Base-by-base conservation (phyloP, 169 alveolate species). In the Plasmodium berghei region DNA sequence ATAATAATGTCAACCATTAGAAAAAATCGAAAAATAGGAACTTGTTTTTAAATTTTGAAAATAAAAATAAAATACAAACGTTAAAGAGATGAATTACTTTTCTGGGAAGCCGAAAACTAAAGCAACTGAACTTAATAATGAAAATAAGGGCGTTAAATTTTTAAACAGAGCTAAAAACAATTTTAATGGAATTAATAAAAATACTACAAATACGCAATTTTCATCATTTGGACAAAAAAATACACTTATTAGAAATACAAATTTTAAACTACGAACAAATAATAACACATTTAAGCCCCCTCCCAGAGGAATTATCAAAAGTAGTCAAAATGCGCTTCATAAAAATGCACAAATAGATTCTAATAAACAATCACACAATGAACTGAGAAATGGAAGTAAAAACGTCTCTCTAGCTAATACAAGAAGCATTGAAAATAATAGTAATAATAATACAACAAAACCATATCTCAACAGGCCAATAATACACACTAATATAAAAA, bases 101-200 rank as follows among this genome's bases (percentile, higher is more conserved):
- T 67, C 71, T n/a, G 72, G 45, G 26, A 80, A 80, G 49, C 42
- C 83, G 20, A 80, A 80, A 61, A 66, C 69, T 45, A 80, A 80
- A 46, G 28, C 80, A n/a, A 56, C 72, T 20, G 90, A 80, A 49
- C 54, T 80, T 48, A 71, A 62, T 52, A 71, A 72, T 46, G 75
- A 80, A 42, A 80, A n/a, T 59, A 80, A 63, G 90, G 72, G 83
- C 16, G 90, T 80, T 26, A 80, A 34, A 22, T 80, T 80, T 54
- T 55, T 80, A 71, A 80, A 67, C 61, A 80, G 61, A 72, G 46
- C 24, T 54, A 80, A 80, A 59, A 59, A 20, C 24, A 70, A 80
- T 62, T 34, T 62, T 28, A 80, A 48, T 61, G 34, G 70, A 42
- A 45, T 66, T 9, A 67, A 72, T 5, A 80, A 67, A 80, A 66